Evolutionary conservation across 306 rosid species (phyloP), one percentile per base, ranked within the genome.

Genomic region (Castanea crenata): DNA sequence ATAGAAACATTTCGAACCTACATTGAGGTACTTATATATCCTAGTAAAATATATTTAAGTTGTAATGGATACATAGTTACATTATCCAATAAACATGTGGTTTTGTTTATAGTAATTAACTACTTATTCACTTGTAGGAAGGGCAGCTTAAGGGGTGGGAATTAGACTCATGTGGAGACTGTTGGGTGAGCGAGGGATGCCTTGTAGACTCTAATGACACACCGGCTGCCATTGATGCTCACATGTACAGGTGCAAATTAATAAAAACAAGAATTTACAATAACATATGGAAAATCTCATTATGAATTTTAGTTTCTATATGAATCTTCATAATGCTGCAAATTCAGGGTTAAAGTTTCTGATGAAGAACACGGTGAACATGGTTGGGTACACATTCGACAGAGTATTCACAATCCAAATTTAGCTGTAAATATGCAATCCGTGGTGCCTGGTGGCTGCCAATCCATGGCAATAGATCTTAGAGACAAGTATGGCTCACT

Each of bases 121-220:
- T 56, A 41, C 11, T 12, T 5, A 49, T 4, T 74, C 67, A 4
- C 61, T 29, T 81, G 34, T 73, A 91, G 98, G 92, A 91, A 78
- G 97, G 99, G 55, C 65, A 85, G 78, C 78, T 92, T 57, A 87
- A 86, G 85, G 98, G 97, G 77, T 94, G 97, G 99, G 97, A 92
- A 34, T 79, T 94, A 75, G 97, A 92, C 55, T 82, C 91, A 20
- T 94, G 98, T 79, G 95, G 97, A 79, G 89, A 91, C 80, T 94
- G 98, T 81, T 94, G 98, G 98, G 98, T 94, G 65, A 91, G 97
- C 34, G 98, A 92, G 75, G 97, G 94, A 10, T 92, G 98, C 73
- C 90, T 94, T 38, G 92, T 88, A 23, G 95, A 92, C 85, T 81
- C 87, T 70, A 85, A 86, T 56, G 97, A 92, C 16, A 67, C 82